Conservation (phyloP, 2,329 filamentous ascomycete species). For the Fusarium brachygibbosum region DNA sequence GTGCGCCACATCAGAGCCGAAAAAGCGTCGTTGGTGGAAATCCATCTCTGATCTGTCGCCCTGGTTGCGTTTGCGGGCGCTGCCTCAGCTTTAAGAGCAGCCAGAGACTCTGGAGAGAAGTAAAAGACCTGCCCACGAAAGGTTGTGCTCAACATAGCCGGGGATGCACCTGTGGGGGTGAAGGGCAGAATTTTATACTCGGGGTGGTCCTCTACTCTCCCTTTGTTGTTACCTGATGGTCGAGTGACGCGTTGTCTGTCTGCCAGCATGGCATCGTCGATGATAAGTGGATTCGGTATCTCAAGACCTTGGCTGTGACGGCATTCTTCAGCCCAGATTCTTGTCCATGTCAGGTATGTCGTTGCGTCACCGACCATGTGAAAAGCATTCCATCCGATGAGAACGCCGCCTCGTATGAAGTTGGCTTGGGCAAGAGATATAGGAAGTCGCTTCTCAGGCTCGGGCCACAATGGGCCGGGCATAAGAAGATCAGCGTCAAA, state of each 20-base stretch:
- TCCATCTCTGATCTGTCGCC: slow-evolving; percentile 18
- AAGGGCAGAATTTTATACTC: slow-evolving; percentile 26
- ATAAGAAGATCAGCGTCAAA: slow-evolving; percentile 23
- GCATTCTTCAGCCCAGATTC: slow-evolving; percentile 34
- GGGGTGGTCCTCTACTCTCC: slow-evolving; percentile 12
- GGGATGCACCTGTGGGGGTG: slow-evolving; percentile 3
- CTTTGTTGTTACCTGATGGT: slow-evolving; percentile 22
- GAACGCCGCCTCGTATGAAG: slow-evolving; percentile 26
- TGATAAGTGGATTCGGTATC: background rate
- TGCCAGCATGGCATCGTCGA: slow-evolving; percentile 15
- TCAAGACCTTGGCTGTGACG: slow-evolving; percentile 13
- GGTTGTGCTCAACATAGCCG: slow-evolving; percentile 15
- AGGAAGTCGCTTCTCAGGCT: background rate
- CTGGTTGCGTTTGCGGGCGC: slow-evolving; percentile 3
- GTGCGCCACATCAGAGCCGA: slow-evolving; percentile 35
- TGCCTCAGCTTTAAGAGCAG: slow-evolving; percentile 17
- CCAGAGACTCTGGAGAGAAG: slow-evolving; percentile 28
- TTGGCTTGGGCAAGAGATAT: slow-evolving; percentile 24
- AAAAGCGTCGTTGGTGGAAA: slow-evolving; percentile 35
- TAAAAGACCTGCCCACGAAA: slow-evolving; percentile 31
- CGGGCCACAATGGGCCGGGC: slow-evolving; percentile 20
- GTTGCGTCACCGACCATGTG: slow-evolving; percentile 34
- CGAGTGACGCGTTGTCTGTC: slow-evolving; percentile 10
- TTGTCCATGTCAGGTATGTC: slow-evolving; percentile 31
- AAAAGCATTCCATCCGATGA: slow-evolving; percentile 28